These are phyloP conservation scores for Xerophyta viscosa DNA, from an alignment of 106 monocot species.

Conservation along the genomic window DNA sequence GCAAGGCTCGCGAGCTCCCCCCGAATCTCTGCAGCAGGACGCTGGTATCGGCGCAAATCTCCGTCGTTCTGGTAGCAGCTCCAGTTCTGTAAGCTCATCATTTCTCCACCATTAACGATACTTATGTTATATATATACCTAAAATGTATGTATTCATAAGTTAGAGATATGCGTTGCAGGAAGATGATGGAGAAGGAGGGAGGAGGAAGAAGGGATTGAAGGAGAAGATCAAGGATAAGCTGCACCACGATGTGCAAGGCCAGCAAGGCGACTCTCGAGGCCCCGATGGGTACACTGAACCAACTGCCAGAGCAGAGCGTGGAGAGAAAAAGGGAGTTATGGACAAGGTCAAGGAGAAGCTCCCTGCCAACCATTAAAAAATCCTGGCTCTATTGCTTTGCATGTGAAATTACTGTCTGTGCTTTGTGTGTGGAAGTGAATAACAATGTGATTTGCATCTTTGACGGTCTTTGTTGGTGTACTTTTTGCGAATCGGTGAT, in stretches of 20 bases:
- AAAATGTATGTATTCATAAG: too few species aligned
- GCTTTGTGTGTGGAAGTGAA: too few species aligned
- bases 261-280: background rate
- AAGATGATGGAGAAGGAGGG: constrained; percentile 4
- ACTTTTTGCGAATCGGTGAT: too few species aligned
- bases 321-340: background rate
- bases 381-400: background rate
- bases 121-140: too few species aligned
- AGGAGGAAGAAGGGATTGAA: constrained; percentile 1
- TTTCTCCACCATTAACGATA: background rate
- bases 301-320: too few species aligned
- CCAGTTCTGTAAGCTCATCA: background rate
- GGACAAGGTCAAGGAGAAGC: constrained; percentile 1
- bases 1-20: too few species aligned
- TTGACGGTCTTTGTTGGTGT: too few species aligned
- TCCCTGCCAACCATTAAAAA: background rate
- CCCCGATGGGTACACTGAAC: background rate
- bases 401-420: too few species aligned
- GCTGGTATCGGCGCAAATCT: background rate
- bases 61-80: constrained; percentile 3
- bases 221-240: constrained; percentile 2
- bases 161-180: too few species aligned
- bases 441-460: too few species aligned
- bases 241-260: background rate
- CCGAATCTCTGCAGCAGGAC: background rate